A percentile compares a stretch with the other conserved stretches of the same genome.
These are phyloP conservation scores for Ustulina deusta DNA, from an alignment of 2,329 filamentous ascomycete species.

Conservation along the genomic window DNA sequence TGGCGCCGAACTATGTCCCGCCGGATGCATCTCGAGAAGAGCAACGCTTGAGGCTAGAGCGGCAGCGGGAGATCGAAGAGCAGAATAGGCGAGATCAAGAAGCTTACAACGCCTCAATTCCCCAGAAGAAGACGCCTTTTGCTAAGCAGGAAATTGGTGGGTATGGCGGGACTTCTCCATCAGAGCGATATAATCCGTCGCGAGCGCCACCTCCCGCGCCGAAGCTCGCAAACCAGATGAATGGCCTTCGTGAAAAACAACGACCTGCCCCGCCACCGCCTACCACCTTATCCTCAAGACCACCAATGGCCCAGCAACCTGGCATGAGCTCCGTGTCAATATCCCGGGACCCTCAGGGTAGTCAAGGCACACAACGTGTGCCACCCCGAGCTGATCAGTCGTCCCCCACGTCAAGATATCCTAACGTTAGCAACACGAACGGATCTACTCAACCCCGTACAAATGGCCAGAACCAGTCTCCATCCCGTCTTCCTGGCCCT, in stretches of 20 bases:
- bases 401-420: conserved; percentile 67
- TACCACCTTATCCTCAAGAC: conserved; percentile 57
- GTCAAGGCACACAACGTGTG: conserved; percentile 56
- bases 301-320: conserved; percentile 62
- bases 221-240: conserved; percentile 65
- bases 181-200: conserved; percentile 84
- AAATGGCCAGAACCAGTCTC: conserved; percentile 60
- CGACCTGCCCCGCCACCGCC: conserved; percentile 83
- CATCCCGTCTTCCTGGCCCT: conserved; percentile 68
- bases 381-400: conserved; percentile 62
- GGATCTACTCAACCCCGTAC: conserved; percentile 61
- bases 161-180: conserved; percentile 59
- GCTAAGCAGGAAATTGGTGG: conserved; percentile 89
- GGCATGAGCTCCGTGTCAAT: conserved; percentile 60
- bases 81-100: conserved; percentile 81
- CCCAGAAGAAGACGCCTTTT: conserved; percentile 81
- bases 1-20: conserved; percentile 65
- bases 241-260: conserved; percentile 72
- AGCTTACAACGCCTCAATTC: conserved; percentile 89
- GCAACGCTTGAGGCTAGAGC: conserved; percentile 71
- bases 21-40: conserved; percentile 66
- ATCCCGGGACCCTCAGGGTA: conserved; percentile 54
- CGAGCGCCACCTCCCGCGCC: conserved; percentile 87
- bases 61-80: conserved; percentile 70
- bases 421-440: conserved; percentile 68